These are phyloP conservation scores for Pseudocercospora eumusae DNA, from an alignment of 2,329 filamentous ascomycete species.

Conservation along the genomic window DNA sequence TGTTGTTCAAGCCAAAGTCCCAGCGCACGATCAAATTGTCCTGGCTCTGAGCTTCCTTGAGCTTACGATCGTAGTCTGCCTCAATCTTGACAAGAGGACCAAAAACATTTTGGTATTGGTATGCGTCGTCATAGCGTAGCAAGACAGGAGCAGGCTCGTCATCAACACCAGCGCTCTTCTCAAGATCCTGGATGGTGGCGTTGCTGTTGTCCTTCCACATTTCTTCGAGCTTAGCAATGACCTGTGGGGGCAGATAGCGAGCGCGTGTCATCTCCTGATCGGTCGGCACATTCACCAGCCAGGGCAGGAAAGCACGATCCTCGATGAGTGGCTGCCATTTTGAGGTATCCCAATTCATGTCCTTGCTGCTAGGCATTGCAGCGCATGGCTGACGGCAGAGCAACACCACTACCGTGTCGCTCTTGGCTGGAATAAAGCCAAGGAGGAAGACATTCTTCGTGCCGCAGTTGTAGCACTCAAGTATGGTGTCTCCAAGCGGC, in stretches of 20 bases:
- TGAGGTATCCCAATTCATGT: constrained; percentile 99
- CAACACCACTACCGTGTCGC: constrained; percentile 94
- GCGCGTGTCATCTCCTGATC: constrained; percentile 96
- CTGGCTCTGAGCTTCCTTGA: constrained; percentile 97
- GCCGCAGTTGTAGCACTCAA: constrained; percentile 99
- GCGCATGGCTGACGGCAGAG: constrained; percentile 96
- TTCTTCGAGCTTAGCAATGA: constrained; percentile 94
- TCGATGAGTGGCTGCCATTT: constrained; percentile 97
- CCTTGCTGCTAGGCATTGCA: constrained; percentile 90
- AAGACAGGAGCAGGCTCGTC: constrained; percentile 93
- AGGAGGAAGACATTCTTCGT: constrained; percentile 99
- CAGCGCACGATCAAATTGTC: constrained; percentile 92
- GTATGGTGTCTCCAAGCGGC: constrained; percentile 87
- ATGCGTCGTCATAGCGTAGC: constrained; percentile 93
- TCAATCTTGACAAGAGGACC: constrained; percentile 98
- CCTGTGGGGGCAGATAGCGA: constrained; percentile 86
- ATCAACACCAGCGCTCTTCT: constrained; percentile 87
- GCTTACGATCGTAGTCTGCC: constrained; percentile 97
- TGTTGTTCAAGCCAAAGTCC: constrained; percentile 95
- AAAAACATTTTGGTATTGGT: constrained; percentile 98
- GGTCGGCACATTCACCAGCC: constrained; percentile 85
- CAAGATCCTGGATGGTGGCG: constrained; percentile 86
- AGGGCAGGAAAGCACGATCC: constrained; percentile 89
- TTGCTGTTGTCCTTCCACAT: constrained; percentile 96
- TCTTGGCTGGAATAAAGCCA: constrained; percentile 97